Base-by-base conservation (phyloP, 2,329 filamentous ascomycete genomes). In the Venturia effusa region DNA sequence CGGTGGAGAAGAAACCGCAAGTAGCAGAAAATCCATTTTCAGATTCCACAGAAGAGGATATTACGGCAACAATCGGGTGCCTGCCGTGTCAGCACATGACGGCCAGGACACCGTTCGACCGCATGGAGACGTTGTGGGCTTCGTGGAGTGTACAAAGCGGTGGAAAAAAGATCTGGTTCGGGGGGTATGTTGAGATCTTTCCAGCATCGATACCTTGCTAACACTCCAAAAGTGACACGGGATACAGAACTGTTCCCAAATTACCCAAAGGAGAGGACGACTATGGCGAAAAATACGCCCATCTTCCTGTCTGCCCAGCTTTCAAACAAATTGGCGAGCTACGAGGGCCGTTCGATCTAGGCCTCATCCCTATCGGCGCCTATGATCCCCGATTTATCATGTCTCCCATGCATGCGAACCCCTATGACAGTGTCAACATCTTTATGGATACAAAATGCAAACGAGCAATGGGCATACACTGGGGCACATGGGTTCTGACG, bases 321-420 rank as follows among this genome's bases (percentile, higher is more conserved):
- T 97, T 97, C 77, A 83, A 84, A 67, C 83, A 95, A 74, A 92
- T 97, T 67, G 93, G 93, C 66, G 77, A 85, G 19, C 81, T 88
- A 62, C 82, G 90, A 40, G 92, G 93, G 0, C 90, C 91, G 0
- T 96, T 97, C 70, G 91, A 97, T 73, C 83, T 97, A 7, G 93
- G 93, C 0, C 77, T 97, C 64, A 94, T 97, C 67, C 93, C 93
- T 45, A 97, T 97, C 68, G 93, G 93, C 62, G 93, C 92, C 1
- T 97, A 97, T 30, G 80, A 84, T 65, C 89, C 89, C 0, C 81
- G 89, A 30, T 81, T 75, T 69, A 75, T 94, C 67, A 92, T 94
- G 80, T 91, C 87, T 59, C 79, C 85, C 24, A 87, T 95, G 82
- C 93, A 97, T 73, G 88, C 89, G 8, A 89, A 95, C 72, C 93